These are phyloP conservation scores for Curvularia spicifera DNA, from an alignment of 2,329 filamentous ascomycete genomes.

Conservation along the genomic window DNA sequence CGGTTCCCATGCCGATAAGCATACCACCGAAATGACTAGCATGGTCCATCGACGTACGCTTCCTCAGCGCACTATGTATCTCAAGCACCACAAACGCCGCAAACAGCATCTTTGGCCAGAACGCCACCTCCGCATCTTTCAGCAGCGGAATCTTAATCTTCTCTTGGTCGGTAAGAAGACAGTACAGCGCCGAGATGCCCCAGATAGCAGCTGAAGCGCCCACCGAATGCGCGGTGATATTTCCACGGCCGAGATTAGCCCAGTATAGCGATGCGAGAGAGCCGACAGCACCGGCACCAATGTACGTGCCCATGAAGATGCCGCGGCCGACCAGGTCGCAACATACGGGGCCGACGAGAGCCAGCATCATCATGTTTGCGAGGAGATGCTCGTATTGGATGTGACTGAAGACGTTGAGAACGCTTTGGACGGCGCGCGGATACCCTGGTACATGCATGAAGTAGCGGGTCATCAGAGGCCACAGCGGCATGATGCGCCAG, in stretches of 20 bases:
- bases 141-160: constrained; percentile 41
- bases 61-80: constrained; percentile 24
- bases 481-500: constrained; percentile 71
- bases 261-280: constrained; percentile 41
- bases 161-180: constrained; percentile 42
- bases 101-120: constrained; percentile 43
- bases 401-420: constrained; percentile 75
- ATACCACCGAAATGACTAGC: constrained; percentile 49
- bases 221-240: constrained; percentile 37
- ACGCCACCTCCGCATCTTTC: constrained; percentile 34
- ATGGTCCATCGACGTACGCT: constrained; percentile 38
- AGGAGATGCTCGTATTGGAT: constrained; percentile 63
- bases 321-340: constrained; percentile 47
- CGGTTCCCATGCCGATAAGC: constrained; percentile 31
- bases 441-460: constrained; percentile 55
- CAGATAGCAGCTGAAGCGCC: constrained; percentile 46
- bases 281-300: constrained; percentile 44
- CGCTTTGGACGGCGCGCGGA: constrained; percentile 65
- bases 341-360: constrained; percentile 65
- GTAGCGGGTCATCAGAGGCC: constrained; percentile 71
- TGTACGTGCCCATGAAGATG: constrained; percentile 45
- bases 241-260: constrained; percentile 41
- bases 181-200: constrained; percentile 41
- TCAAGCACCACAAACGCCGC: constrained; percentile 37
- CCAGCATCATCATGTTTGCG: constrained; percentile 70